These are phyloP conservation scores for Venturiaceae sp. DNA, from an alignment of 2,329 filamentous ascomycete genomes.

Conservation along the genomic window DNA sequence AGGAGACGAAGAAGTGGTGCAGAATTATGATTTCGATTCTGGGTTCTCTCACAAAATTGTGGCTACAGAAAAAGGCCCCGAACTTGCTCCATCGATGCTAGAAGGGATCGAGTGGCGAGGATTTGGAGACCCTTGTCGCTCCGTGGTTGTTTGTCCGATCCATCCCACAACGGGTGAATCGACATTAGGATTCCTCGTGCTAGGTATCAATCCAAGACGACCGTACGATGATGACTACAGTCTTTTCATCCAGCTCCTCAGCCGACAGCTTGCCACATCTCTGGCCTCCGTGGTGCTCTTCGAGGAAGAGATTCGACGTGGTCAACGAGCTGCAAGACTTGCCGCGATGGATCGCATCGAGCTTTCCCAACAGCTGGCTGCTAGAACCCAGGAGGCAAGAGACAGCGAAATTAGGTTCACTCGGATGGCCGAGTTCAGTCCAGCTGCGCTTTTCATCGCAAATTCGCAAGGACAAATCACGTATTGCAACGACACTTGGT, in stretches of 20 bases:
- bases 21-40: background rate
- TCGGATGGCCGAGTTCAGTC: constrained; percentile 74
- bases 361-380: constrained; percentile 63
- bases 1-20: constrained; percentile 1
- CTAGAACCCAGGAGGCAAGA: constrained; percentile 46
- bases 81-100: constrained; percentile 54
- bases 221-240: constrained; percentile 75
- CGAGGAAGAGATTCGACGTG: constrained; percentile 70
- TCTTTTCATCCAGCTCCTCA: constrained; percentile 65
- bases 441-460: constrained; percentile 80
- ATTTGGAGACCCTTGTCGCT: constrained; percentile 59
- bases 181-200: constrained; percentile 67
- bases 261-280: constrained; percentile 67
- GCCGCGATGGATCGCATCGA: constrained; percentile 70
- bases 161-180: constrained; percentile 66
- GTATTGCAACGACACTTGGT: constrained; percentile 74
- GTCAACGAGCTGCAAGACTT: constrained; percentile 62
- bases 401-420: constrained; percentile 69
- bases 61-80: constrained; percentile 19
- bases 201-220: constrained; percentile 68
- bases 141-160: constrained; percentile 69
- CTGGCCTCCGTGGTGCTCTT: constrained; percentile 75
- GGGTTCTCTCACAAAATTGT: background rate
- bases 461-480: constrained; percentile 59
- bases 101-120: constrained; percentile 60